A percentile compares a stretch with the other conserved stretches of the same genome.
Conservation (phyloP, 2,329 filamentous ascomycete species). For the Bretziella fagacearum region DNA sequence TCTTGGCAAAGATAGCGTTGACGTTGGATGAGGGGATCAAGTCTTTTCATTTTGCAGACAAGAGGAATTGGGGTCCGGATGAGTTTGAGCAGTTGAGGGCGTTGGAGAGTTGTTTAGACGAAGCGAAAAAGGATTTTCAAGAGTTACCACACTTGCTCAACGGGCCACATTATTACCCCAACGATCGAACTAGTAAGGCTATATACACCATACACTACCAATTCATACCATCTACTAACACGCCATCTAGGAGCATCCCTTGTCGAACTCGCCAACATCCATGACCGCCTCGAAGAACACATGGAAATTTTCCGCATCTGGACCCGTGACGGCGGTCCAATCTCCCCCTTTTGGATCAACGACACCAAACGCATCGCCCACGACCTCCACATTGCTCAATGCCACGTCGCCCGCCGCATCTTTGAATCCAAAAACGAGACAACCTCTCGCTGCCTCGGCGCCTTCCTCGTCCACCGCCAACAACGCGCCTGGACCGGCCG, state of each 20-base stretch:
- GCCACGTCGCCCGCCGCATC: conserved; percentile 38
- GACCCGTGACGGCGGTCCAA: conserved; percentile 36
- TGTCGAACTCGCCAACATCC: conserved; percentile 31
- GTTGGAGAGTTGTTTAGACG: conserved; percentile 38
- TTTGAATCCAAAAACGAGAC: conserved; percentile 34
- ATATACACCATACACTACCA: not conserved
- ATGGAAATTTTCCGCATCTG: conserved; percentile 36
- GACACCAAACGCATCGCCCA: conserved; percentile 33
- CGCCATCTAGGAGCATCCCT: conserved; percentile 31
- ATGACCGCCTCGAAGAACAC: conserved; percentile 30
- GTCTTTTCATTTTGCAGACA: conserved; percentile 39
- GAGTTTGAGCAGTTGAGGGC: conserved; percentile 42
- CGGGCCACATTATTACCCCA: conserved; percentile 40
- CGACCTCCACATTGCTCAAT: conserved; percentile 40
- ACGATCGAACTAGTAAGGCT: conserved; percentile 23
- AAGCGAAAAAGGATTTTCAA: conserved; percentile 44
- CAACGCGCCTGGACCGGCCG: conserved; percentile 22
- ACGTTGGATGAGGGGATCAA: conserved; percentile 35
- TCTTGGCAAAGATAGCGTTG: conserved; percentile 41
- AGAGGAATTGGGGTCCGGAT: conserved; percentile 40
- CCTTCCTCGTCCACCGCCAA: conserved; percentile 35
- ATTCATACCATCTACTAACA: not conserved
- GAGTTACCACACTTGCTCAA: conserved; percentile 37
- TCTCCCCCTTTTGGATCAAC: conserved; percentile 38
- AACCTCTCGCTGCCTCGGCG: conserved; percentile 35